Evolutionary conservation across 78 protist species (phyloP).

Genomic region (Chrysochromulina tobinii): DNA sequence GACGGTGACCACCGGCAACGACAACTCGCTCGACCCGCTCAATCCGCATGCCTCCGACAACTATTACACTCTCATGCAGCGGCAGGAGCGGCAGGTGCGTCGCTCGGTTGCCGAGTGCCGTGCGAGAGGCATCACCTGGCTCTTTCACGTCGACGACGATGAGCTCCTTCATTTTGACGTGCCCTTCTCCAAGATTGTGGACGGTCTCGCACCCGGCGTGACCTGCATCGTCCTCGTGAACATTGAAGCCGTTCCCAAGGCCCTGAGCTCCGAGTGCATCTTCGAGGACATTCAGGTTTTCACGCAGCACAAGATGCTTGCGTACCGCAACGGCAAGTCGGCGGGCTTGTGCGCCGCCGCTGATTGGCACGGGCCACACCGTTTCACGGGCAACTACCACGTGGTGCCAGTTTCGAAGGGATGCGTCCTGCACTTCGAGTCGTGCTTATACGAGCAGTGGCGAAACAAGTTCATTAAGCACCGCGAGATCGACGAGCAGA

Average conservation of each 20-base stretch:
- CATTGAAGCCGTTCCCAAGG: background rate
- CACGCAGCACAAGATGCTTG: background rate
- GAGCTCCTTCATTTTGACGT: background rate
- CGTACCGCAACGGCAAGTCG: background rate
- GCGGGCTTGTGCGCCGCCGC: background rate
- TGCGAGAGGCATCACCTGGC: background rate
- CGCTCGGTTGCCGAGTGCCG: background rate
- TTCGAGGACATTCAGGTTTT: background rate
- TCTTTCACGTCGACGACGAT: constrained; percentile 8
- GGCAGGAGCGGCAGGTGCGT: background rate
- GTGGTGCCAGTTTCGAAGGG: background rate
- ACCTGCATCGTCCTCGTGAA: background rate
- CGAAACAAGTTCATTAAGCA: background rate
- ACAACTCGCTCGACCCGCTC: background rate
- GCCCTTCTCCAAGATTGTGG: background rate
- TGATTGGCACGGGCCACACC: background rate
- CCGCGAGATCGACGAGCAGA: background rate
- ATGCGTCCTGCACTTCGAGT: background rate
- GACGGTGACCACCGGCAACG: background rate
- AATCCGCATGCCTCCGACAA: background rate
- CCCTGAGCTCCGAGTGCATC: background rate
- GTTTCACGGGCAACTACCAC: background rate
- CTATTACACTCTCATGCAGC: background rate
- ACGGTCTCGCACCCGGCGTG: background rate
- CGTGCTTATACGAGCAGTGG: background rate